Base-by-base conservation (phyloP, 495 filamentous ascomycete genomes). In the Antarctomyces pellizariae region DNA sequence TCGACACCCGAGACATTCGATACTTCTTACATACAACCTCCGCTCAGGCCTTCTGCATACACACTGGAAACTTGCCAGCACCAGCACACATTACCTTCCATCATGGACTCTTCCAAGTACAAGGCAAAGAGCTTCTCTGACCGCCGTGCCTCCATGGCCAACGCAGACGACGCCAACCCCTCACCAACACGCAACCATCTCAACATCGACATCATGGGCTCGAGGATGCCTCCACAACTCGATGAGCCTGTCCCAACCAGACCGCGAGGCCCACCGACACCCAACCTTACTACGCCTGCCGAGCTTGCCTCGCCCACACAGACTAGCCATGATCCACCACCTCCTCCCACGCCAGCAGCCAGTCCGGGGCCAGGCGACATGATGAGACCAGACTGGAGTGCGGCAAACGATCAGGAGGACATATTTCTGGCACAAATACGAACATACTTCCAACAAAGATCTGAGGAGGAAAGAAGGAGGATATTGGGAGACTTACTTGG, bases 401-500 rank as follows among this genome's bases (percentile, higher is more conserved):
- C 47, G 27, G 55, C 50, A 9, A 50, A 50, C 11, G 50, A 61
- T 18, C 50, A 58, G 29, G 59, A 66, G 35, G 58, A 64, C 36
- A 43, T 52, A 28, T 57, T 57, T 29, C 47, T 64, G 2, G 36
- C 56, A 10, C 43, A 54, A 12, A 40, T 63, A 19, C 50, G 56
- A 24, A 51, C 56, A 22, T 52, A 59, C 23, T 66, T 66, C 34
- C 48, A 53, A 41, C 51, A 54, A 33, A 50, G 48, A 28, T 52
- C 49, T n/a, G 45, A 49, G 19, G 43, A 46, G 7, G 62, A 67
- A 36, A 46, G 62, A 31, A 64, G 54, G 28, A 47, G 65, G 12
- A 53, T 86, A 36, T 56, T 97, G 16, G 76, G 71, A 14, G 79
- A 89, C 32, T 53, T 97, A 27, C 49, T 97, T 35, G 83, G 82